Evolutionary conservation across 495 filamentous ascomycete genomes (phyloP).

Genomic region (Penicillium tannophilum): DNA sequence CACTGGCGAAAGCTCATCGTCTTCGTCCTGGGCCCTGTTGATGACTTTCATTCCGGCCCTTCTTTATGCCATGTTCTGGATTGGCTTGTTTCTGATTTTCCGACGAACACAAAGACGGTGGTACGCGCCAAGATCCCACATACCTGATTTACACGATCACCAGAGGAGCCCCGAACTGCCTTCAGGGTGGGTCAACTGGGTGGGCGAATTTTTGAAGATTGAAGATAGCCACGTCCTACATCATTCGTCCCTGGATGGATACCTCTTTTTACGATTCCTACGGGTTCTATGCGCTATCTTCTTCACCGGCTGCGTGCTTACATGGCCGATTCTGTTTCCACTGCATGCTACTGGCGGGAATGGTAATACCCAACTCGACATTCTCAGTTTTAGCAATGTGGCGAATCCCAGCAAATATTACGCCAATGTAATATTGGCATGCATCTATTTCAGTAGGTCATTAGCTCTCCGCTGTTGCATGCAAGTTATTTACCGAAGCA

Average conservation of each 20-base stretch:
- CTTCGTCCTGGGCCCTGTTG: slow-evolving; percentile 61
- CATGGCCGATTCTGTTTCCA: slow-evolving; percentile 81
- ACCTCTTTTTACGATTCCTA: slow-evolving; percentile 80
- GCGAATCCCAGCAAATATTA: slow-evolving; percentile 60
- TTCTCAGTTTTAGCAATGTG: slow-evolving; percentile 69
- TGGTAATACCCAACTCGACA: slow-evolving; percentile 58
- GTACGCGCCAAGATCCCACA: slow-evolving; percentile 82
- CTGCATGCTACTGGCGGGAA: slow-evolving; percentile 72
- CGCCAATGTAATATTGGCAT: slow-evolving; percentile 62
- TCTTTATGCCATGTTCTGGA: slow-evolving; percentile 64
- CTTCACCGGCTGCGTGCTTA: slow-evolving; percentile 73
- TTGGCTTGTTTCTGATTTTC: slow-evolving; percentile 72
- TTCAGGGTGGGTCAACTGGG: slow-evolving; percentile 59
- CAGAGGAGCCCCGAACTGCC: slow-evolving; percentile 45
- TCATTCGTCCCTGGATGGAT: slow-evolving; percentile 73
- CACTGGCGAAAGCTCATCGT: slow-evolving; percentile 38
- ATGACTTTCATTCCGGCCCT: slow-evolving; percentile 72
- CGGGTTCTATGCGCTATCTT: slow-evolving; percentile 67
- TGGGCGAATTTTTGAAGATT: slow-evolving; percentile 60
- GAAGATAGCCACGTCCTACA: slow-evolving; percentile 63
- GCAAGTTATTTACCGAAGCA: slow-evolving; percentile 32
- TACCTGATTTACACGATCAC: slow-evolving; percentile 67
- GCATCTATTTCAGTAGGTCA: slow-evolving; percentile 58
- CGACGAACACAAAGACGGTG: slow-evolving; percentile 69
- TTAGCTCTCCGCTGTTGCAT: too few species aligned